A percentile compares a stretch with the other conserved stretches of the same genome.
Conservation (phyloP, 1,284 basidiomycete species). For the Sporisorium exsertum region DNA sequence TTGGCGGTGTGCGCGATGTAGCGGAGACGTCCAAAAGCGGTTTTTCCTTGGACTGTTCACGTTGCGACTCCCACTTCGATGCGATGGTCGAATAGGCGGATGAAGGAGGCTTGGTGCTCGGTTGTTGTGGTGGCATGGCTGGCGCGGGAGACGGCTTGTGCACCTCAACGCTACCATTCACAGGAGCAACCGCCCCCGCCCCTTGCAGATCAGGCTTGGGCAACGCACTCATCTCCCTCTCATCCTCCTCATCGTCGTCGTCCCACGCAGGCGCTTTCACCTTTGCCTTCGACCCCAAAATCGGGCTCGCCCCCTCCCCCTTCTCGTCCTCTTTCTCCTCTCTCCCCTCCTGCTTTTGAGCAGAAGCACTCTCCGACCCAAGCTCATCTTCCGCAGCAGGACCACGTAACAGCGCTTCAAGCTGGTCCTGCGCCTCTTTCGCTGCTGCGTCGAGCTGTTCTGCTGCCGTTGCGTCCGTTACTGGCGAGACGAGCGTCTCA, state of each 20-base stretch:
- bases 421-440: conserved; percentile 33
- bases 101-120: not conserved
- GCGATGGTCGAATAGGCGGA: not conserved
- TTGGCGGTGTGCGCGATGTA: conserved; percentile 9
- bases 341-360: not conserved
- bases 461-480: conserved; percentile 31
- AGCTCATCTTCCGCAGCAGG: conserved; percentile 1
- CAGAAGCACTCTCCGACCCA: not conserved
- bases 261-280: conserved; percentile 56
- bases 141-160: not conserved
- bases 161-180: not conserved
- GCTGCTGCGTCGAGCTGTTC: conserved; percentile 43
- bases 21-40: conserved; percentile 28
- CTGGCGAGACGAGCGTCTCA: conserved; percentile 24
- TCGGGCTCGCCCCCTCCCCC: not conserved
- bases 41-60: conserved; percentile 1
- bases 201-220: conserved; percentile 28
- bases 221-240: conserved; percentile 45
- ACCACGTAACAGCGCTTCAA: conserved; percentile 45
- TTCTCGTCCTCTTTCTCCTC: too few species aligned
- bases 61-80: conserved; percentile 8
- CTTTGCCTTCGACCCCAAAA: not conserved
- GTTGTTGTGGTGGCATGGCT: not conserved
- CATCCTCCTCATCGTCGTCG: conserved; percentile 56
- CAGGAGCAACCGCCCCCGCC: not conserved